Conservation (phyloP, 345 rosid species). For the Brassica carinata region DNA sequence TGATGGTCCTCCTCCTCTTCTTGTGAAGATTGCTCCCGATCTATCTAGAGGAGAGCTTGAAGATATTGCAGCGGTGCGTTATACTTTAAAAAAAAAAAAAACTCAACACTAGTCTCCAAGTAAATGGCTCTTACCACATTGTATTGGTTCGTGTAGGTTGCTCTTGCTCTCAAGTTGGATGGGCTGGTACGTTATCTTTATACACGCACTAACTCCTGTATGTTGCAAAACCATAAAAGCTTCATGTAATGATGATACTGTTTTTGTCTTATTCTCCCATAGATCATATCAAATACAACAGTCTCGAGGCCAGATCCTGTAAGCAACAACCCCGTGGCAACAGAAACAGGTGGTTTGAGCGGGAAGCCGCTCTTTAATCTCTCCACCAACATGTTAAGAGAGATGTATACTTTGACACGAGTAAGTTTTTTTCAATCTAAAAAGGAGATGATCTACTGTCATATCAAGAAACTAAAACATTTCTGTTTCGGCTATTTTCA, state of each 20-base stretch:
- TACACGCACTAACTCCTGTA: background rate
- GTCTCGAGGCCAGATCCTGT: conserved; percentile 81
- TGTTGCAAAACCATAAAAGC: background rate
- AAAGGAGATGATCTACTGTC: background rate
- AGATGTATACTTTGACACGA: conserved; percentile 89
- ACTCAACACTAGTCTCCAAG: background rate
- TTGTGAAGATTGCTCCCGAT: conserved; percentile 98
- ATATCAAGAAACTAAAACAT: background rate
- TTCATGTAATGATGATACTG: background rate
- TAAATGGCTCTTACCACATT: conserved; percentile 37
- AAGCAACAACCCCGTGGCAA: conserved; percentile 54
- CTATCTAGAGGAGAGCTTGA: conserved; percentile 92
- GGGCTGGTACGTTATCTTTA: conserved; percentile 68
- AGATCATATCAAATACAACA: conserved; percentile 95
- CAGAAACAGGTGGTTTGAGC: conserved; percentile 89
- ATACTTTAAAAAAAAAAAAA: background rate
- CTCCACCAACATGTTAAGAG: conserved; percentile 78
- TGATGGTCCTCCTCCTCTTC: conserved; percentile 97
- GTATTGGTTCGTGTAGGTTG: conserved; percentile 64
- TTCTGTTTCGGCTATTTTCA: background rate
- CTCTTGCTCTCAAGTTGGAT: conserved; percentile 92
- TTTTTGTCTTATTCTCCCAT: conserved; percentile 18
- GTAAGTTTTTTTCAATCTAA: conserved; percentile 45
- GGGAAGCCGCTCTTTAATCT: conserved; percentile 82
- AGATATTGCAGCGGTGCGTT: conserved; percentile 92